Percentiles rank a stretch among this genome's conserved stretches.
phyloP scores from a whole-genome alignment of 169 alveolate species.

The Theileria annulata region DNA sequence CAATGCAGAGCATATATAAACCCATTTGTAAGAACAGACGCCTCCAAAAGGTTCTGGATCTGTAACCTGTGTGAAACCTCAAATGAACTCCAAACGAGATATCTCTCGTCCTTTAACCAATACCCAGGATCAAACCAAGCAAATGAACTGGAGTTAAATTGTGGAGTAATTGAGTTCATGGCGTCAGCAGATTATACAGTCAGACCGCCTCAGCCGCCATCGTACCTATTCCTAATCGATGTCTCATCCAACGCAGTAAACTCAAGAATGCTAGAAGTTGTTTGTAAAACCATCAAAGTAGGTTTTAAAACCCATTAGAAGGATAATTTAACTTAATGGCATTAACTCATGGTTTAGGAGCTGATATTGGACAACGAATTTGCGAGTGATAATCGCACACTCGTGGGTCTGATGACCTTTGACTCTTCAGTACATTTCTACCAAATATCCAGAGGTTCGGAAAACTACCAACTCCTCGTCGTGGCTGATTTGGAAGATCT shows the following conservation, averaged over 20 bases:
- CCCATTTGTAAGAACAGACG: conserved; percentile 93
- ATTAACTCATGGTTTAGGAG: conserved; percentile 22
- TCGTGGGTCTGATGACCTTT: conserved; percentile 92
- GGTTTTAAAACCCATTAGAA: conserved; percentile 19
- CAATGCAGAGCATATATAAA: conserved; percentile 93
- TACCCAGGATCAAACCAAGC: conserved; percentile 53
- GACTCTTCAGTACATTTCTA: conserved; percentile 94
- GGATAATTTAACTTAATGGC: not conserved
- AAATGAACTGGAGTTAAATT: conserved; percentile 23
- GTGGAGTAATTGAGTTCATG: conserved; percentile 92
- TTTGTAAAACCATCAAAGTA: conserved; percentile 84
- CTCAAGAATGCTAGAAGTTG: conserved; percentile 88
- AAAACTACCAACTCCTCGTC: conserved; percentile 89
- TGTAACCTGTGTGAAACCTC: conserved; percentile 95
- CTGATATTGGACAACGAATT: conserved; percentile 34
- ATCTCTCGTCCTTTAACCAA: conserved; percentile 68
- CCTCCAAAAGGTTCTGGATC: conserved; percentile 93
- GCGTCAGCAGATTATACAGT: conserved; percentile 96
- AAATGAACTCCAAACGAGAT: conserved; percentile 89
- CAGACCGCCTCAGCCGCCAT: conserved; percentile 96
- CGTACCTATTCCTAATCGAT: conserved; percentile 88
- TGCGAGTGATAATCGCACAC: conserved; percentile 82
- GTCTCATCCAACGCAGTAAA: conserved; percentile 88
- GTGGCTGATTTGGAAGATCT: conserved; percentile 90
- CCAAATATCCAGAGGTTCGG: conserved; percentile 77